These are phyloP conservation scores for Malus sylvestris DNA, from an alignment of 306 rosid species.

Conservation along the genomic window DNA sequence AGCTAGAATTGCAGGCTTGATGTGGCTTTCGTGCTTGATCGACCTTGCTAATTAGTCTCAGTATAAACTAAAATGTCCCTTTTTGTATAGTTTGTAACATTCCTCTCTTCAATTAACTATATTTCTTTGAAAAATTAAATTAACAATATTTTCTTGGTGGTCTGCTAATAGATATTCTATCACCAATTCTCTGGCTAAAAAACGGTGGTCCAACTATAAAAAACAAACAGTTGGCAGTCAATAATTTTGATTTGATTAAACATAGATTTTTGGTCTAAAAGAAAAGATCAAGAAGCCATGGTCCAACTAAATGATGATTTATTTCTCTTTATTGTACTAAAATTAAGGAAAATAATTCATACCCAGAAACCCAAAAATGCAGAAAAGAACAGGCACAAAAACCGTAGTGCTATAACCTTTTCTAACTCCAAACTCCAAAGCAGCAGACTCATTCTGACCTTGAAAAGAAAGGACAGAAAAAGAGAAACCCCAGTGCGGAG, in stretches of 20 bases:
- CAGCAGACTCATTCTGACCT: too few species aligned
- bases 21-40: background rate
- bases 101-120: too few species aligned
- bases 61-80: background rate
- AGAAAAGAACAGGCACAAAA: background rate
- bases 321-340: conserved; percentile 10
- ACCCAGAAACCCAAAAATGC: background rate
- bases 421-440: too few species aligned
- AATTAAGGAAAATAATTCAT: background rate
- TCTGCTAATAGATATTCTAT: background rate
- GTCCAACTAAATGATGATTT: conserved; percentile 24
- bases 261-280: conserved; percentile 2
- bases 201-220: conserved; percentile 34
- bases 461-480: too few species aligned
- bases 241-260: background rate
- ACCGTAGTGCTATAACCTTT: too few species aligned
- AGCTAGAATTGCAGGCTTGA: background rate
- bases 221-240: conserved; percentile 1
- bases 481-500: too few species aligned
- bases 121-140: background rate
- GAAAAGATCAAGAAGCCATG: conserved; percentile 10
- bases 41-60: background rate
- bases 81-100: too few species aligned
- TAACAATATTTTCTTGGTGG: background rate
- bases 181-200: background rate